Percentiles rank a stretch among this genome's conserved stretches.
These are phyloP conservation scores for Penicillium argentinense DNA, from an alignment of 495 filamentous ascomycete species.

Conservation along the genomic window DNA sequence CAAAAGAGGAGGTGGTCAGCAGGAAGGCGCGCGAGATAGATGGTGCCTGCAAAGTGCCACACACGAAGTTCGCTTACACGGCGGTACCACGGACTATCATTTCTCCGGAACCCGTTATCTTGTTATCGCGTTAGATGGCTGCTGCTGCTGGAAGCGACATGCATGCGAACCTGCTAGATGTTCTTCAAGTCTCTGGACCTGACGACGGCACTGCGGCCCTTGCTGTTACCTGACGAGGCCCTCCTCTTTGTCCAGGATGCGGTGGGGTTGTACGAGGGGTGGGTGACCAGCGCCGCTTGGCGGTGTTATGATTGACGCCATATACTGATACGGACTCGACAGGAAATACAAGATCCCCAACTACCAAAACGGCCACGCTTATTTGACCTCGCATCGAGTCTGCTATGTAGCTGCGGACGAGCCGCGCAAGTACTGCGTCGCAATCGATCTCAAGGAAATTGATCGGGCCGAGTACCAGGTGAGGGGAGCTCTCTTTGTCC, in stretches of 20 bases:
- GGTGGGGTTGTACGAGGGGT: slow-evolving; percentile 98
- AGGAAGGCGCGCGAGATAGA: not conserved
- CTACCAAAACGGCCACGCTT: slow-evolving; percentile 92
- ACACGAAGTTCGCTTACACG: slow-evolving; percentile 21
- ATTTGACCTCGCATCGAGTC: slow-evolving; percentile 89
- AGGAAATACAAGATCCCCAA: slow-evolving; percentile 96
- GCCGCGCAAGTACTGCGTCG: slow-evolving; percentile 80
- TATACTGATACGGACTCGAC: slow-evolving; percentile 11
- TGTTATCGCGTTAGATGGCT: slow-evolving; percentile 17
- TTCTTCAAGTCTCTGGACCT: slow-evolving; percentile 93
- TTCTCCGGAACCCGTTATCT: slow-evolving; percentile 15
- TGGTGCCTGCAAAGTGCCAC: not conserved
- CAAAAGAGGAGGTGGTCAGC: not conserved
- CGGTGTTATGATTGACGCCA: slow-evolving; percentile 7
- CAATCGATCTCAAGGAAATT: slow-evolving; percentile 85
- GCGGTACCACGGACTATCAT: slow-evolving; percentile 11
- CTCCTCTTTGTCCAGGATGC: slow-evolving; percentile 95
- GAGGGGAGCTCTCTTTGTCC: slow-evolving; percentile 21
- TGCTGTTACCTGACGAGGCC: slow-evolving; percentile 83
- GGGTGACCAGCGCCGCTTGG: slow-evolving; percentile 30
- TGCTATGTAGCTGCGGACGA: slow-evolving; percentile 93
- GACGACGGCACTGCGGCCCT: slow-evolving; percentile 90
- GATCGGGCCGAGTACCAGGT: slow-evolving; percentile 92
- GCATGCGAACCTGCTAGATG: slow-evolving; percentile 61
- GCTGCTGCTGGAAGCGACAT: not conserved